Conservation (phyloP, 495 filamentous ascomycete species). For the Annulohypoxylon bovei region DNA sequence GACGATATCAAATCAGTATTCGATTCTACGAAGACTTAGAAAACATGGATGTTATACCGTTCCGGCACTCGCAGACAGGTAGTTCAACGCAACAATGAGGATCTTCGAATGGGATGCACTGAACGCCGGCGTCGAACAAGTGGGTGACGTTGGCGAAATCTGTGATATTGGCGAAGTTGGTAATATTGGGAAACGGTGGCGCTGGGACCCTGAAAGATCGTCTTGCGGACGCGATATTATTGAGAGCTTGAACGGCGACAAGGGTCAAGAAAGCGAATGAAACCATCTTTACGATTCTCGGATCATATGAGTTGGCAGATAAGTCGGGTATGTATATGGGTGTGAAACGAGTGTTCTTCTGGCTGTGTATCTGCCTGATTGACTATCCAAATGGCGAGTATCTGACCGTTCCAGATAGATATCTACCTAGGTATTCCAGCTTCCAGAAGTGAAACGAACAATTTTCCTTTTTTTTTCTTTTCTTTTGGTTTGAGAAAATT, state of each 20-base stretch:
- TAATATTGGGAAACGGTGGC: conserved; percentile 18
- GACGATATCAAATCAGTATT: not conserved
- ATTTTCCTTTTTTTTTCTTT: not conserved
- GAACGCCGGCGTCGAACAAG: not conserved
- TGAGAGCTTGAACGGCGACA: not conserved
- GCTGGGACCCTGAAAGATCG: not conserved
- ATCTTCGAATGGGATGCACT: conserved; percentile 42
- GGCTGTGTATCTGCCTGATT: not conserved
- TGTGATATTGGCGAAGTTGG: conserved; percentile 5
- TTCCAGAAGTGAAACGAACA: not conserved
- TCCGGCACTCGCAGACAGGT: conserved; percentile 39
- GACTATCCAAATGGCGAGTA: conserved; percentile 1
- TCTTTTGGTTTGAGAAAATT: not conserved
- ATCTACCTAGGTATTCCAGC: not conserved
- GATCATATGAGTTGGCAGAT: not conserved
- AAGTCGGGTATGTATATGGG: not conserved
- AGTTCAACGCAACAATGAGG: conserved; percentile 36
- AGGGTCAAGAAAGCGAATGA: conserved; percentile 23
- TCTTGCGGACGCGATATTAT: conserved; percentile 4
- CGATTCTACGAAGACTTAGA: not conserved
- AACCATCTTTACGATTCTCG: conserved; percentile 17
- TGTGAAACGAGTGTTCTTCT: conserved; percentile 28
- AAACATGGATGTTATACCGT: conserved; percentile 17
- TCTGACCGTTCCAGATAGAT: not conserved
- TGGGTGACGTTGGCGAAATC: not conserved